Conservation (phyloP, 805 yeast species). For the Hanseniaspora lindneri region DNA sequence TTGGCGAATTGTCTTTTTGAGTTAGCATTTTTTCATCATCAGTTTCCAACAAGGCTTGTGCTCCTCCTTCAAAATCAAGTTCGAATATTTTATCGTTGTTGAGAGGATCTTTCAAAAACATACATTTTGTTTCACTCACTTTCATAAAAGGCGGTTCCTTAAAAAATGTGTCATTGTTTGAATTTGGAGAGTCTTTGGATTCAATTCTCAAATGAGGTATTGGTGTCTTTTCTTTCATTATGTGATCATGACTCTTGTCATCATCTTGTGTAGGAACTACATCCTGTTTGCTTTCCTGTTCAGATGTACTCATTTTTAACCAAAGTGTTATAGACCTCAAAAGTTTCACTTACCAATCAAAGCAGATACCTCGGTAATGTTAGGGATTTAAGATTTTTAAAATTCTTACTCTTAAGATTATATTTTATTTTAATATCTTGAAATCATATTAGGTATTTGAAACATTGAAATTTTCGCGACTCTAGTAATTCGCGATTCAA, state of each 20-base stretch:
- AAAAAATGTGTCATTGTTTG: not conserved
- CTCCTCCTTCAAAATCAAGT: not conserved
- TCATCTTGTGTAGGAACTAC: no score
- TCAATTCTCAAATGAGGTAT: not conserved
- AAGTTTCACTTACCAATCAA: no score
- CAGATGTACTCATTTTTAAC: not conserved
- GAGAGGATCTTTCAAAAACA: not conserved
- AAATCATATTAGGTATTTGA: no score
- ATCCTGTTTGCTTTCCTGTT: no score
- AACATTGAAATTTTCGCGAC: no score
- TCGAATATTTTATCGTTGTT: not conserved
- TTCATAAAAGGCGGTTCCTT: not conserved
- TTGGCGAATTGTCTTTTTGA: slow-evolving; percentile 7
- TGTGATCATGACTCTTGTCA: no score
- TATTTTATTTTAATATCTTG: no score
- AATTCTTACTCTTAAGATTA: no score
- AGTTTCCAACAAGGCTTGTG: not conserved
- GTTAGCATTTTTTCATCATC: not conserved
- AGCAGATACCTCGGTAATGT: no score
- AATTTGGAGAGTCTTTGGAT: not conserved
- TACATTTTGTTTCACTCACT: not conserved
- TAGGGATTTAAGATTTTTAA: no score
- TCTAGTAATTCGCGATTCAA: no score
- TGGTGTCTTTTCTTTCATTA: not conserved
- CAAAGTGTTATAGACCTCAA: not conserved